phyloP scores from a whole-genome alignment of 164 flowering plant genomes.

The Magnolia sinica region DNA sequence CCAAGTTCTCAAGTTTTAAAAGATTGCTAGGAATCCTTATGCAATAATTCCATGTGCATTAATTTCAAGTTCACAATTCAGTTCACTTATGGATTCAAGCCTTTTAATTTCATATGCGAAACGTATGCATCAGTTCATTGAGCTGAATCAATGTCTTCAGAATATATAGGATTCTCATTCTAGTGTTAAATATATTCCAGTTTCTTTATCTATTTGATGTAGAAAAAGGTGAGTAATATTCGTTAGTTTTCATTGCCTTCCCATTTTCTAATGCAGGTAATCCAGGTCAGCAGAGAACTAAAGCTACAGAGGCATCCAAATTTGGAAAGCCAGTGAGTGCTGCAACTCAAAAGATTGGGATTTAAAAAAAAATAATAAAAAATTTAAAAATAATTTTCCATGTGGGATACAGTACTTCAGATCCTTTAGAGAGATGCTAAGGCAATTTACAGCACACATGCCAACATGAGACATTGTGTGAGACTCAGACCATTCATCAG shows the following conservation, averaged over 20 bases:
- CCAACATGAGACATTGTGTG: too few relatives aligned
- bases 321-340: slow-evolving; percentile 82
- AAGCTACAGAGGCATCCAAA: slow-evolving; percentile 61
- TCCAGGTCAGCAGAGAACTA: slow-evolving; percentile 79
- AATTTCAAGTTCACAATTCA: not conserved
- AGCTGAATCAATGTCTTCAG: not conserved
- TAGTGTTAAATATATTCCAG: not conserved
- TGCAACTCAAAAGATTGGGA: not conserved
- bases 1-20: too few relatives aligned
- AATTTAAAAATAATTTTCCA: too few relatives aligned
- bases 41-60: too few relatives aligned
- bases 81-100: not conserved
- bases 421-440: too few relatives aligned
- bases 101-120: not conserved
- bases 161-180: not conserved
- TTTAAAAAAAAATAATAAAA: too few relatives aligned
- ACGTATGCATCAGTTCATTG: not conserved
- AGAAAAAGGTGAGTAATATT: not conserved
- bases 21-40: too few relatives aligned
- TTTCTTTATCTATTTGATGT: not conserved
- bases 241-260: slow-evolving; percentile 1
- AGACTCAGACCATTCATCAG: too few relatives aligned
- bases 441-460: too few relatives aligned
- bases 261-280: slow-evolving; percentile 40
- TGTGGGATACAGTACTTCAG: too few relatives aligned